Conservation (phyloP, 2,329 filamentous ascomycete species). For the Fusarium sterilihyphosum region DNA sequence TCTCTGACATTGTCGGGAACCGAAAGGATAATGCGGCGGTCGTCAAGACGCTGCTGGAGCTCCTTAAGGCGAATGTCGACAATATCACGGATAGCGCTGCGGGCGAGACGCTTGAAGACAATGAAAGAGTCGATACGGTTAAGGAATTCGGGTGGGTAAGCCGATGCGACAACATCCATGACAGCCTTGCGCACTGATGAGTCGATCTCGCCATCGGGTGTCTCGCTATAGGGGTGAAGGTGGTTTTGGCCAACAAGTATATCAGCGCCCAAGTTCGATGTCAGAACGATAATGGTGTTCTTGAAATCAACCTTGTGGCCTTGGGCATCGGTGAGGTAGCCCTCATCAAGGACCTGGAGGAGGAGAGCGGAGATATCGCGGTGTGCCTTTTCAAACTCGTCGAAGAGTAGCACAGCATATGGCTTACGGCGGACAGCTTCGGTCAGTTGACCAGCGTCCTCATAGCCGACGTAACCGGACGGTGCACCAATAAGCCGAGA, state of each 20-base stretch:
- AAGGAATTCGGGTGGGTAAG: conserved; percentile 90
- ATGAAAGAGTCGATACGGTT: conserved; percentile 98
- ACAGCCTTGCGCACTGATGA: conserved; percentile 79
- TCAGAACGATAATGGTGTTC: conserved; percentile 96
- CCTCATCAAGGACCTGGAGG: conserved; percentile 94
- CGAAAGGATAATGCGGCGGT: conserved; percentile 81
- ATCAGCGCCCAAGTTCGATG: conserved; percentile 92
- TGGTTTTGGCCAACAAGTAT: conserved; percentile 83
- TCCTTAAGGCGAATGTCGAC: conserved; percentile 91
- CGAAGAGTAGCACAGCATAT: conserved; percentile 93
- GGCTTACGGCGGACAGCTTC: conserved; percentile 95
- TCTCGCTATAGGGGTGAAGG: conserved; percentile 70
- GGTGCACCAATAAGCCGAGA: conserved; percentile 92
- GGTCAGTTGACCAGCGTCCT: conserved; percentile 94
- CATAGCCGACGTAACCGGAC: conserved; percentile 95
- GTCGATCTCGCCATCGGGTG: conserved; percentile 74
- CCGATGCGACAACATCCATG: conserved; percentile 83
- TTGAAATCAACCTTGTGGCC: conserved; percentile 97
- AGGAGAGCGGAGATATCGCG: conserved; percentile 92
- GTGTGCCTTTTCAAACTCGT: conserved; percentile 98
- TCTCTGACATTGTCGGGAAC: conserved; percentile 78
- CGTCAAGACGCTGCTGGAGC: conserved; percentile 83
- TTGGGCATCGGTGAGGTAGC: conserved; percentile 93
- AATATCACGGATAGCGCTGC: conserved; percentile 84
- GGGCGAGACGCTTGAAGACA: conserved; percentile 87